Evolutionary conservation across 225 moss, liverwort and hornwort genomes (phyloP).

Genomic region (Polytrichum formosum): DNA sequence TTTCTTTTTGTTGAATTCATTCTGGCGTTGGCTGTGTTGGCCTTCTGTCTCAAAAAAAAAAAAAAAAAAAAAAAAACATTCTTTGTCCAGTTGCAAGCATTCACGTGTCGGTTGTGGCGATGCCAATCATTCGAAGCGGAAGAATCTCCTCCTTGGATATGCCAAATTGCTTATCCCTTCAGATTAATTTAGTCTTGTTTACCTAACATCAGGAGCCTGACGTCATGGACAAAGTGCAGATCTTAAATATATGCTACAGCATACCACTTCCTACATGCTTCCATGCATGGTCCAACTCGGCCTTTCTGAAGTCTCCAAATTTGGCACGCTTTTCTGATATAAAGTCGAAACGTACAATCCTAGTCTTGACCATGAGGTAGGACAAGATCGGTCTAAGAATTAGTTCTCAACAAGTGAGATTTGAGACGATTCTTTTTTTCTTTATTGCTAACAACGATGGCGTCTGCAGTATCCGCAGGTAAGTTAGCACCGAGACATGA

Average conservation of each 20-base stretch:
- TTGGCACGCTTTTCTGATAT: not conserved
- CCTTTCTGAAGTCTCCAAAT: too few relatives aligned
- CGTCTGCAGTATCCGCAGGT: not conserved
- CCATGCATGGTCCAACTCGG: not conserved
- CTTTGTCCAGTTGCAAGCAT: too few relatives aligned
- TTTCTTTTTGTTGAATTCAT: too few relatives aligned
- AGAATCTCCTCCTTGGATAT: constrained; percentile 3
- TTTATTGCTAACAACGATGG: not conserved
- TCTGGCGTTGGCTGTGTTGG: too few relatives aligned
- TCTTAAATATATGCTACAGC: not conserved
- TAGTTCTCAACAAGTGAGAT: not conserved
- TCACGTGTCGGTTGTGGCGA: too few relatives aligned
- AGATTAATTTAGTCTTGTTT: not conserved
- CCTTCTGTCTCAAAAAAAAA: too few relatives aligned
- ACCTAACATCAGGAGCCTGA: not conserved
- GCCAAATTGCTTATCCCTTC: not conserved
- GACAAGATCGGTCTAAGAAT: not conserved
- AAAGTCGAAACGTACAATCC: not conserved
- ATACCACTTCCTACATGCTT: not conserved
- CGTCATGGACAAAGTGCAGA: not conserved
- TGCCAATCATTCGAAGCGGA: not conserved
- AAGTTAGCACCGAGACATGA: not conserved
- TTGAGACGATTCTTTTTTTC: too few relatives aligned
- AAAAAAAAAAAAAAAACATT: too few relatives aligned
- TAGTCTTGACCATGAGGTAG: not conserved